Conservation (phyloP, 2,329 filamentous ascomycete genomes). For the Lithohypha guttulata region DNA sequence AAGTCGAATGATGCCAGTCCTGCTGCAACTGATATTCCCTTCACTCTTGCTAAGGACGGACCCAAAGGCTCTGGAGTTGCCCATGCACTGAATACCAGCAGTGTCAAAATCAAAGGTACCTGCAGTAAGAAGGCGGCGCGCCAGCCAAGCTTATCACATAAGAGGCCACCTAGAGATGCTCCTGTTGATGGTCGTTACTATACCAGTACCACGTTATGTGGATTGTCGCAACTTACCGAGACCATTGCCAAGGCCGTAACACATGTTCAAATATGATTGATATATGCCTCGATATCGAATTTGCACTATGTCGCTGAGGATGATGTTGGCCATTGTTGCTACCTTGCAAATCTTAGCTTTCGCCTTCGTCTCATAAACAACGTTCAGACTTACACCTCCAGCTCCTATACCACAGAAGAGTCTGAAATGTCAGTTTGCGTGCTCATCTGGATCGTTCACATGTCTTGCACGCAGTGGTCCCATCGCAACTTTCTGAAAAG, state of each 20-base stretch:
- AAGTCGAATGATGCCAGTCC: slow-evolving; percentile 49
- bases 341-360: no score
- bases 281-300: slow-evolving; percentile 63
- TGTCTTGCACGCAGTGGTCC: no score
- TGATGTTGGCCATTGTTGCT: slow-evolving; percentile 58
- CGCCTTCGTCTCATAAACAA: no score
- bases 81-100: slow-evolving; percentile 33
- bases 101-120: slow-evolving; percentile 39
- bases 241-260: slow-evolving; percentile 17
- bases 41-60: slow-evolving; percentile 35
- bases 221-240: no score
- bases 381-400: no score
- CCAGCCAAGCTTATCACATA: slow-evolving; percentile 63
- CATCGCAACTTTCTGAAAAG: no score
- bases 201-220: no score
- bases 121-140: slow-evolving; percentile 60
- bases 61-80: slow-evolving; percentile 40
- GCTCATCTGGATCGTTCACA: no score
- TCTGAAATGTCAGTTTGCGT: no score
- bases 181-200: no score
- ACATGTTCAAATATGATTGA: slow-evolving; percentile 54
- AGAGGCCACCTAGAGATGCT: slow-evolving; percentile 58
- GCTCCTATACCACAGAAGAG: slow-evolving; percentile 63
- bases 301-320: slow-evolving; percentile 62
- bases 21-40: slow-evolving; percentile 36